Conservation (phyloP, 768 basidiomycete species). For the Pulveroboletus sp. region DNA sequence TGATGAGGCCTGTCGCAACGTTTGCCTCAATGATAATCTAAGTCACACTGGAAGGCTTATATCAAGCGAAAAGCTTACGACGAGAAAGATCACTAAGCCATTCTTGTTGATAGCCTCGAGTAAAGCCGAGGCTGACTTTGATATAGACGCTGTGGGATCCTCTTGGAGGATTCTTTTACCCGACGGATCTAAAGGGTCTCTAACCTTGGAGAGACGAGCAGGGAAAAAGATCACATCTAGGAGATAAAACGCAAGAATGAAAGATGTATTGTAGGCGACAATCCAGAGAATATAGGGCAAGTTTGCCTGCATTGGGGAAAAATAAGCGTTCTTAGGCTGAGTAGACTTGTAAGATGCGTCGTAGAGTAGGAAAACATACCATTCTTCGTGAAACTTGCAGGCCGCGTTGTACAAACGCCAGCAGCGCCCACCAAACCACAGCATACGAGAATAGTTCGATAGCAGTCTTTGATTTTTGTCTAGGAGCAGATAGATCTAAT, state of each 20-base stretch:
- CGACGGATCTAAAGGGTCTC: slow-evolving; percentile 20
- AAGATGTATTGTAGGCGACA: slow-evolving; percentile 82
- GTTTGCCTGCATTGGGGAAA: slow-evolving; percentile 61
- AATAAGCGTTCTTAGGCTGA: neutral
- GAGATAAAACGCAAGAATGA: slow-evolving; percentile 76
- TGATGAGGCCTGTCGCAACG: slow-evolving; percentile 79
- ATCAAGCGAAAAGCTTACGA: slow-evolving; percentile 49
- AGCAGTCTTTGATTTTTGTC: slow-evolving; percentile 71
- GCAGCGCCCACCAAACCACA: slow-evolving; percentile 71
- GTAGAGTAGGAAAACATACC: slow-evolving; percentile 38
- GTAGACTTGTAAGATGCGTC: neutral
- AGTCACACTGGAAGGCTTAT: neutral
- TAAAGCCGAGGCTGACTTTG: slow-evolving; percentile 43
- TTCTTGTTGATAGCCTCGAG: slow-evolving; percentile 85
- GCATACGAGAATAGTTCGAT: slow-evolving; percentile 77
- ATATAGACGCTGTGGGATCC: slow-evolving; percentile 17
- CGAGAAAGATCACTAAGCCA: slow-evolving; percentile 73
- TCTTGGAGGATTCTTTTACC: slow-evolving; percentile 25
- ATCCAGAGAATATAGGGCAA: slow-evolving; percentile 88
- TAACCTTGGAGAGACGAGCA: slow-evolving; percentile 32
- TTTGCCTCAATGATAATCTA: slow-evolving; percentile 61
- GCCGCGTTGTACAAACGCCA: slow-evolving; percentile 37
- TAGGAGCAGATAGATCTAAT: slow-evolving; percentile 30
- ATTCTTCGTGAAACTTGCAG: slow-evolving; percentile 56
- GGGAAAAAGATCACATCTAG: slow-evolving; percentile 74